These are phyloP conservation scores for Dentipellis sp. DNA, from an alignment of 768 basidiomycete genomes.

Conservation along the genomic window DNA sequence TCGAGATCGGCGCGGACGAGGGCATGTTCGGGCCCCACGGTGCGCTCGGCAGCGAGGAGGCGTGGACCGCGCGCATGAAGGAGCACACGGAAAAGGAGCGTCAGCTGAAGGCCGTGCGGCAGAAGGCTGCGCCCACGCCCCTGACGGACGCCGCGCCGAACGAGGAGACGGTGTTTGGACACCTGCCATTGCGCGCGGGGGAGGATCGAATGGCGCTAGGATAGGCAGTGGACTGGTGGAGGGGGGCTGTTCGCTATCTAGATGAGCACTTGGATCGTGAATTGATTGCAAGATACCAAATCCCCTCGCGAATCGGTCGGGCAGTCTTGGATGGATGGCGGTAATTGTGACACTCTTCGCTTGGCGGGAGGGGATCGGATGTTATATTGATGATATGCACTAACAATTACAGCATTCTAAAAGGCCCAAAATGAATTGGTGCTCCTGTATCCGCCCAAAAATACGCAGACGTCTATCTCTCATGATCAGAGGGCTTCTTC, in stretches of 20 bases:
- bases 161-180: not conserved
- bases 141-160: not conserved
- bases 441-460: too few relatives aligned
- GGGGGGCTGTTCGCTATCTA: too few relatives aligned
- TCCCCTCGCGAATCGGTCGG: too few relatives aligned
- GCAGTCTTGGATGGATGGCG: too few relatives aligned
- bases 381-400: too few relatives aligned
- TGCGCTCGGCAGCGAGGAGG: slow-evolving; percentile 1
- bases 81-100: slow-evolving; percentile 8
- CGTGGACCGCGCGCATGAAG: slow-evolving; percentile 12
- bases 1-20: slow-evolving; percentile 33
- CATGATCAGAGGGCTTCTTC: not conserved
- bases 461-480: not conserved
- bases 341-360: too few relatives aligned
- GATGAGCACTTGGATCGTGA: too few relatives aligned
- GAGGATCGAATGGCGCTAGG: not conserved
- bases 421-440: too few relatives aligned
- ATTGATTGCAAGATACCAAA: too few relatives aligned
- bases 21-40: slow-evolving; percentile 5
- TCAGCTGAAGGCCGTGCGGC: not conserved
- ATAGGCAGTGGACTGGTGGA: not conserved
- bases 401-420: too few relatives aligned
- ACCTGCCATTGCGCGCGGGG: not conserved
- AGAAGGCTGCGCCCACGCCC: not conserved
- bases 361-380: too few relatives aligned